phyloP scores from a whole-genome alignment of 352 stramenopile genomes.

The Phytophthora chlamydospora region DNA sequence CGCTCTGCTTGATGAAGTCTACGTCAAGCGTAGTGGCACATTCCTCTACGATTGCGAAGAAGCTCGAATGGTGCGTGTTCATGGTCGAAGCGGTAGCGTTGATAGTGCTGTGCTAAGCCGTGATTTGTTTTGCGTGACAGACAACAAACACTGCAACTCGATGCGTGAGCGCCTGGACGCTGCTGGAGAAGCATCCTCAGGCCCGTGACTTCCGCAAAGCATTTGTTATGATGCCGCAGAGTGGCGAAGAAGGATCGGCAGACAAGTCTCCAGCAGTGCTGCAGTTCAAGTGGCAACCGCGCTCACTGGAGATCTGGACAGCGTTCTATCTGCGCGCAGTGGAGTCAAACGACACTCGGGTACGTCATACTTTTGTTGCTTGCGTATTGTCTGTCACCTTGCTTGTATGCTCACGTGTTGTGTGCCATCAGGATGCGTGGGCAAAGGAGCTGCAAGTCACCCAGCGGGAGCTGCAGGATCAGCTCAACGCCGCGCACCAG shows the following conservation, averaged over 20 bases:
- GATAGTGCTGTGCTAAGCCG: background rate
- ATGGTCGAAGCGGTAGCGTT: background rate
- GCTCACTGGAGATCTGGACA: constrained; percentile 81
- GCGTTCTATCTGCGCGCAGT: constrained; percentile 86
- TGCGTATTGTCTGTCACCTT: background rate
- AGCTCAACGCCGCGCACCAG: constrained; percentile 69
- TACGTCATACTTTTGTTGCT: constrained; percentile 64
- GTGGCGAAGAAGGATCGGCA: constrained; percentile 27
- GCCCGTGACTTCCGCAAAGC: constrained; percentile 68
- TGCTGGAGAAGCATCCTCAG: constrained; percentile 51
- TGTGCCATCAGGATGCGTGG: constrained; percentile 68
- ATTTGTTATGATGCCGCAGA: constrained; percentile 73
- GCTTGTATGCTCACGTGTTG: constrained; percentile 14
- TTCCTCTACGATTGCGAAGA: constrained; percentile 97
- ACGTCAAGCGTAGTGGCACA: constrained; percentile 96
- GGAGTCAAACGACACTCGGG: constrained; percentile 80
- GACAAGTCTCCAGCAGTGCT: constrained; percentile 77
- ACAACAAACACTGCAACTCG: constrained; percentile 57
- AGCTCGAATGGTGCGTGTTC: constrained; percentile 66
- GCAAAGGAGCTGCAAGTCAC: constrained; percentile 82
- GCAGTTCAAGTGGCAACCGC: constrained; percentile 89
- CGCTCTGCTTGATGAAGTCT: constrained; percentile 95
- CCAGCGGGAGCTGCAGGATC: constrained; percentile 74
- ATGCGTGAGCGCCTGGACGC: constrained; percentile 74
- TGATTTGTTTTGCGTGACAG: constrained; percentile 32